These are phyloP conservation scores for Nannizziopsis barbatae DNA, from an alignment of 2,329 filamentous ascomycete genomes.

Conservation along the genomic window DNA sequence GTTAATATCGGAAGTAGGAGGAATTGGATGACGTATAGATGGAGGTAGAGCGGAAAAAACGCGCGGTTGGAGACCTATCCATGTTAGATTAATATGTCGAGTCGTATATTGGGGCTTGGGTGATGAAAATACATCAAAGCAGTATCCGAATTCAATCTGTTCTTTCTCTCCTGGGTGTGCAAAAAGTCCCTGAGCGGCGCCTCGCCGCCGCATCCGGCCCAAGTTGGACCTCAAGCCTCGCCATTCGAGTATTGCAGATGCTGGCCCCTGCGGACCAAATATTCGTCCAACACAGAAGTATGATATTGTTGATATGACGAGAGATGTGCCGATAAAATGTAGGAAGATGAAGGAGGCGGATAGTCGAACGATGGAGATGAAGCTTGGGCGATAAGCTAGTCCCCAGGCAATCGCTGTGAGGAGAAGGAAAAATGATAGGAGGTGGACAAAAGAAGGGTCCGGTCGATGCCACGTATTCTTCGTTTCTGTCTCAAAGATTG, in stretches of 20 bases:
- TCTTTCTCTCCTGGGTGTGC: conserved; percentile 46
- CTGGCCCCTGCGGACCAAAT: conserved; percentile 44
- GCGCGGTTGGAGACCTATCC: conserved; percentile 50
- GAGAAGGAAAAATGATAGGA: conserved; percentile 55
- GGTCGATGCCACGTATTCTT: conserved; percentile 60
- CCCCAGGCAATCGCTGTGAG: conserved; percentile 49
- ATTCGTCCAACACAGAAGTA: conserved; percentile 54
- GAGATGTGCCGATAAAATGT: conserved; percentile 52
- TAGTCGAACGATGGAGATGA: conserved; percentile 38
- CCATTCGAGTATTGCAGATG: conserved; percentile 21
- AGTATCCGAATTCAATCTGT: conserved; percentile 58
- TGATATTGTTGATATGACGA: conserved; percentile 50
- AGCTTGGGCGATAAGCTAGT: conserved; percentile 41
- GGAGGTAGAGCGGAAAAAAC: conserved; percentile 57
- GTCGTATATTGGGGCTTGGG: background rate
- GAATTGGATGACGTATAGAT: conserved; percentile 57
- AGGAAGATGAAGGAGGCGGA: conserved; percentile 41
- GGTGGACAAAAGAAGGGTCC: conserved; percentile 59
- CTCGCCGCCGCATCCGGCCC: conserved; percentile 21
- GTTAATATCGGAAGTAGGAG: conserved; percentile 51
- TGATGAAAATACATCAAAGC: conserved; percentile 47
- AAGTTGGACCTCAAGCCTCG: conserved; percentile 22
- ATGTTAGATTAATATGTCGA: background rate
- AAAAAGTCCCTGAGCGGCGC: conserved; percentile 46
- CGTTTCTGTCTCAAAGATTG: conserved; percentile 40